Base-by-base conservation (phyloP, 2,329 filamentous ascomycete species). In the Coniochaeta ligniaria region DNA sequence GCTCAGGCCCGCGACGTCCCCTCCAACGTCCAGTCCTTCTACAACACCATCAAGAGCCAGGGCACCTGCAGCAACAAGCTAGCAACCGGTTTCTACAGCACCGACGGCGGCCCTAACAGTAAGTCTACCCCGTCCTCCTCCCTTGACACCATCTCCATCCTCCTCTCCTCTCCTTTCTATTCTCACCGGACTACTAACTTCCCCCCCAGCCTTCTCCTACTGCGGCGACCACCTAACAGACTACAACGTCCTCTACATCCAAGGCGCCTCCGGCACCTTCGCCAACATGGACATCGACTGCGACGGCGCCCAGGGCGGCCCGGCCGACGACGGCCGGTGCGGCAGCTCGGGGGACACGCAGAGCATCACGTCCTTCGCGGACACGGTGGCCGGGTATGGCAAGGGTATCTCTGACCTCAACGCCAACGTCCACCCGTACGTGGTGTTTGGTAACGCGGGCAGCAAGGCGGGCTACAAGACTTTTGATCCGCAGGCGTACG, bases 241-340 rank as follows among this genome's bases (percentile, higher is more conserved):
- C 22, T 59, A 64, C 20, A 71, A 71, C 38, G 69, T 76, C 22
- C 72, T 83, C 61, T 83, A 77, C 68, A 67, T 83, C 50, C 73
- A 76, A 54, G 78, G 77, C 8, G 69, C 67, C 0, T 66, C 69
- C 11, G 72, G 73, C 3, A 69, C 75, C 26, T 73, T 83, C 55
- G 77, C 75, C 8, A 79, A 84, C 67, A 83, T 85, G 77, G 83
- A 85, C 61, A 74, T 85, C 50, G 83, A 86, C 71, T 86, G 83
- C 64, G 82, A 86, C 62, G 83, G 83, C 1, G 69, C 71, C 0
- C 75, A 79, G 47, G 71, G 74, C 4, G 72, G 72, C 2, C 59
- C 70, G 16, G 68, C 68, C 6, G 72, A 76, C 60, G 76, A 75
- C 24, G 76, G 78, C 0, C 72, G 75, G 24, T 84, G 82, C 64